These are phyloP conservation scores for Candida suzukii DNA, from an alignment of 805 yeast genomes.

Conservation along the genomic window DNA sequence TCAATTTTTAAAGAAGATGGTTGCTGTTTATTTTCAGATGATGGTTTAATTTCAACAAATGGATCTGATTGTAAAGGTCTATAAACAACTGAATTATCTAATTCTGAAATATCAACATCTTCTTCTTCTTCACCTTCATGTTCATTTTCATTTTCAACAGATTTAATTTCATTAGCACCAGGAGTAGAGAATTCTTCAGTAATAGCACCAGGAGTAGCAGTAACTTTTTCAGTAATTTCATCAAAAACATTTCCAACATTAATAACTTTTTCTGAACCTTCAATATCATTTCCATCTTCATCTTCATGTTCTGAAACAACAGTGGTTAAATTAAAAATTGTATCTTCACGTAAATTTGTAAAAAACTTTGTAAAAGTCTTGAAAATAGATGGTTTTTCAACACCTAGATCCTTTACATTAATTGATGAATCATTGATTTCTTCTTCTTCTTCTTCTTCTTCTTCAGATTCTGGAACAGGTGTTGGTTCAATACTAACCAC, in stretches of 20 bases:
- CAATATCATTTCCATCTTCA: background rate
- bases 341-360: background rate
- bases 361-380: background rate
- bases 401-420: background rate
- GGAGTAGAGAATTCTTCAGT: background rate
- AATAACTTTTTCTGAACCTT: background rate
- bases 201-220: too few relatives aligned
- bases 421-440: too few relatives aligned
- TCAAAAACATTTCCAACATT: background rate
- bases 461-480: background rate
- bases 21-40: background rate
- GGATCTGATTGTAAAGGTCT: background rate
- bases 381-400: background rate
- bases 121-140: background rate
- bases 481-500: conserved; percentile 2
- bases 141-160: background rate
- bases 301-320: background rate
- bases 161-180: background rate
- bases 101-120: background rate
- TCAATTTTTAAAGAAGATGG: background rate
- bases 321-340: background rate
- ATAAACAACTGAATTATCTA: background rate
- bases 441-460: background rate
- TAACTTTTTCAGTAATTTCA: too few relatives aligned
- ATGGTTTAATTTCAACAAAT: background rate